These are phyloP conservation scores for Prunus mume DNA, from an alignment of 306 rosid species.

Conservation along the genomic window DNA sequence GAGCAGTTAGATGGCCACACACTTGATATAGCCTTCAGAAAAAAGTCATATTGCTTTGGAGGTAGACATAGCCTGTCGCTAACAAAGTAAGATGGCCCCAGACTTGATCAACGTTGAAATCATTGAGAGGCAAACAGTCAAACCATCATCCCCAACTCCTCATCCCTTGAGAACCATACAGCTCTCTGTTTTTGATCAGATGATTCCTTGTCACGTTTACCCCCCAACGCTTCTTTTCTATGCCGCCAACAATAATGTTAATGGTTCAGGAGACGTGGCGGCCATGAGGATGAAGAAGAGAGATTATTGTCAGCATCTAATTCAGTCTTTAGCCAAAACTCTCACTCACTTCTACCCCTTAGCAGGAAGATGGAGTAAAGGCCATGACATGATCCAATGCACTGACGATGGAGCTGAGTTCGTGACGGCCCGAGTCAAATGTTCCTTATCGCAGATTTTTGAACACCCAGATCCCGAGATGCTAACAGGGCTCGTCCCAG, in stretches of 20 bases:
- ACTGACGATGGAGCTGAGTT: conserved; percentile 15
- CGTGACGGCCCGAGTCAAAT: background rate
- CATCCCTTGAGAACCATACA: background rate
- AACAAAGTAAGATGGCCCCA: too few species aligned
- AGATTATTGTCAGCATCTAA: background rate
- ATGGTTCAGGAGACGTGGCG: background rate
- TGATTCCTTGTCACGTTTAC: background rate
- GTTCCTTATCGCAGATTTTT: background rate
- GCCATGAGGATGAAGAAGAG: too few species aligned
- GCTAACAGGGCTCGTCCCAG: conserved; percentile 8
- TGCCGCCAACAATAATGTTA: background rate
- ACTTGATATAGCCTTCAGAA: too few species aligned
- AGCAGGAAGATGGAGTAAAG: background rate
- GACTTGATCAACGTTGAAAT: background rate
- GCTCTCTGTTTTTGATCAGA: conserved; percentile 19
- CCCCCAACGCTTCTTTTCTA: conserved; percentile 4
- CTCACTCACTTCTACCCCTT: background rate
- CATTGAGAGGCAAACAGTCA: background rate
- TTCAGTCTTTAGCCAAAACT: background rate
- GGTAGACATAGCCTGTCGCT: too few species aligned
- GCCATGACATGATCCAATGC: background rate
- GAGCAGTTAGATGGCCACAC: too few species aligned
- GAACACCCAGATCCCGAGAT: background rate
- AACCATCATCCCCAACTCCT: conserved; percentile 32
- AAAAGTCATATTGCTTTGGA: too few species aligned